Conservation (phyloP, 106 monocot genomes). For the Dactylorhiza incarnata region DNA sequence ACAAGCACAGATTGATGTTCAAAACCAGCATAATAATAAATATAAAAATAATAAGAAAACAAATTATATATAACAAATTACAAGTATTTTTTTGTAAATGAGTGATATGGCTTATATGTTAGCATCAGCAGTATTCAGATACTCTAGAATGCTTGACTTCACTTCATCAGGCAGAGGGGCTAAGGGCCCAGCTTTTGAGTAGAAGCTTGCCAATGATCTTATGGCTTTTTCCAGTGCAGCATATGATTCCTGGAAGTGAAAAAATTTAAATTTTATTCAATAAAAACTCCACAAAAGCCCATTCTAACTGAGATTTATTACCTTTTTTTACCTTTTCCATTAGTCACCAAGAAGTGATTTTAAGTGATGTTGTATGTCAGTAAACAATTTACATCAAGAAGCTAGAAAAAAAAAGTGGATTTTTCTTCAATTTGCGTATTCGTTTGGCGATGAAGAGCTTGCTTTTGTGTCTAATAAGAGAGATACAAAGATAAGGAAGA, state of each 20-base stretch:
- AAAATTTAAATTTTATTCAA: not conserved
- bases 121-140: conserved; percentile 65
- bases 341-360: not conserved
- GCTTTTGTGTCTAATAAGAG: too few species aligned
- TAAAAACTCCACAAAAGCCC: not conserved
- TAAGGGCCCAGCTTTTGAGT: conserved; percentile 91
- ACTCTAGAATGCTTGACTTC: conserved; percentile 54
- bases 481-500: too few species aligned
- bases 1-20: too few species aligned
- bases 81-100: too few species aligned
- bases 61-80: too few species aligned
- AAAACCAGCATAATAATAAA: too few species aligned
- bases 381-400: not conserved
- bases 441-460: too few species aligned
- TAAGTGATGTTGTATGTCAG: not conserved
- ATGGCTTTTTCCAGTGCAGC: conserved; percentile 81
- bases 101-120: conserved; percentile 4
- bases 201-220: conserved; percentile 74
- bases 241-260: conserved; percentile 66
- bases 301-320: too few species aligned
- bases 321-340: too few species aligned
- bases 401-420: not conserved
- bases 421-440: too few species aligned
- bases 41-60: too few species aligned
- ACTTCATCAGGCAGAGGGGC: conserved; percentile 61